Evolutionary conservation across 2,329 filamentous ascomycete species (phyloP).

Genomic region (Colletotrichum sublineola): DNA sequence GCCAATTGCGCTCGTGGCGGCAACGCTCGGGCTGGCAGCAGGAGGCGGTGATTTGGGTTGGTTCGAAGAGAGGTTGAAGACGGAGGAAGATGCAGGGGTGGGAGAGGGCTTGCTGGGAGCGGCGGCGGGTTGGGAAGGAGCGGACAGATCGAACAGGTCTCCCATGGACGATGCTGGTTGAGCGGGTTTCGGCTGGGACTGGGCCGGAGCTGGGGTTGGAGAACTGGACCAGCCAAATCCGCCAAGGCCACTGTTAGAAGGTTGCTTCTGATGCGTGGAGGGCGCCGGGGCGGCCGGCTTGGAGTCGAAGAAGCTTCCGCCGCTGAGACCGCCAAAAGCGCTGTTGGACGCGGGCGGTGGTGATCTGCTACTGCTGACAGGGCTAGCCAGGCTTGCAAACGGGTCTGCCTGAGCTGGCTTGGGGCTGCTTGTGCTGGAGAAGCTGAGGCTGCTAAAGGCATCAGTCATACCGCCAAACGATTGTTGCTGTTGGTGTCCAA

Average conservation of each 20-base stretch:
- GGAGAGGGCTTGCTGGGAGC: constrained; percentile 54
- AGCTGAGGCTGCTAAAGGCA: constrained; percentile 71
- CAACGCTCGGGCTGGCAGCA: constrained; percentile 56
- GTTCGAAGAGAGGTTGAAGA: constrained; percentile 82
- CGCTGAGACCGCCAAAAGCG: constrained; percentile 69
- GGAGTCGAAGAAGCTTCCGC: constrained; percentile 87
- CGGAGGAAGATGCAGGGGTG: constrained; percentile 67
- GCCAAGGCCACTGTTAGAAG: constrained; percentile 73
- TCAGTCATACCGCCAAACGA: constrained; percentile 78
- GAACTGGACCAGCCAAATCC: constrained; percentile 74
- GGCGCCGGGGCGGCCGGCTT: constrained; percentile 72
- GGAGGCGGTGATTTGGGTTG: constrained; percentile 59
- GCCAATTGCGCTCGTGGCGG: constrained; percentile 49
- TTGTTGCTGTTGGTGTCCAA: constrained; percentile 61
- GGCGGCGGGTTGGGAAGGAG: constrained; percentile 58
- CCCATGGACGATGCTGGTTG: constrained; percentile 71
- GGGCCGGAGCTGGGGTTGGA: constrained; percentile 54
- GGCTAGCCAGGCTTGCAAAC: constrained; percentile 71
- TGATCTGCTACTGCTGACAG: constrained; percentile 50
- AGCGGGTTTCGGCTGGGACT: constrained; percentile 56
- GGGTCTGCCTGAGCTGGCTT: constrained; percentile 67
- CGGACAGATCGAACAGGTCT: constrained; percentile 85
- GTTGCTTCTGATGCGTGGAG: constrained; percentile 63
- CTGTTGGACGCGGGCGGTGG: constrained; percentile 53
- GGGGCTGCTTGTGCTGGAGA: constrained; percentile 54